Evolutionary conservation across 2,329 filamentous ascomycete genomes (phyloP).

Genomic region (Trichoderma pleuroti): DNA sequence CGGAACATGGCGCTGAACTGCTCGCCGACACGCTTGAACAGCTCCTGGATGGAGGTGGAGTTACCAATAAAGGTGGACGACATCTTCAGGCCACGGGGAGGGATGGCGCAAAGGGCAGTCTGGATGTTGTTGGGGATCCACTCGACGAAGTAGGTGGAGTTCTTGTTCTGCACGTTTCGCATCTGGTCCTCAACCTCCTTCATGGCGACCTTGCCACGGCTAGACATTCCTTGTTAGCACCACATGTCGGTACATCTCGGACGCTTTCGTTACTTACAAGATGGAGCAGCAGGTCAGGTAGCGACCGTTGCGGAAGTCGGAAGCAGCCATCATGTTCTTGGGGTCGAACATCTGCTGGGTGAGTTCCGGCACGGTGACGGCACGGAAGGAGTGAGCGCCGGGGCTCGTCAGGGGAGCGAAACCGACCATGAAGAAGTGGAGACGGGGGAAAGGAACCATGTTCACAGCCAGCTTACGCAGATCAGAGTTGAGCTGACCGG

Average conservation of each 20-base stretch:
- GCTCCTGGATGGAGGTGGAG: conserved; percentile 99
- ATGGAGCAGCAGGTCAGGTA: conserved; percentile 99
- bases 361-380: conserved; percentile 94
- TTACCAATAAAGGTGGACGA: conserved; percentile 98
- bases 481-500: conserved; percentile 99
- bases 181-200: conserved; percentile 99
- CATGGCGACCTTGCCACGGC: conserved; percentile 99
- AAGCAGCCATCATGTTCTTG: conserved; percentile 99
- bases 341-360: conserved; percentile 99
- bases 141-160: conserved; percentile 98
- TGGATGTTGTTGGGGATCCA: conserved; percentile 99
- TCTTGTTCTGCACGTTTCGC: conserved; percentile 99
- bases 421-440: conserved; percentile 99
- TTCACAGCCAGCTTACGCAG: conserved; percentile 99
- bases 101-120: conserved; percentile 98
- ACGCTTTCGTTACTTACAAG: conserved; percentile 59
- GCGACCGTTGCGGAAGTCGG: conserved; percentile 98
- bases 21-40: conserved; percentile 99
- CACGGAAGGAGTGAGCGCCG: conserved; percentile 88
- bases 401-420: conserved; percentile 95
- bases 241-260: neutral
- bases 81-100: conserved; percentile 97
- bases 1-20: conserved; percentile 99
- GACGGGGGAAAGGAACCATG: conserved; percentile 99
- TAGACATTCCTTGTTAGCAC: conserved; percentile 31